phyloP scores from a whole-genome alignment of 140 eudicot species.

The Senecio squalidus region DNA sequence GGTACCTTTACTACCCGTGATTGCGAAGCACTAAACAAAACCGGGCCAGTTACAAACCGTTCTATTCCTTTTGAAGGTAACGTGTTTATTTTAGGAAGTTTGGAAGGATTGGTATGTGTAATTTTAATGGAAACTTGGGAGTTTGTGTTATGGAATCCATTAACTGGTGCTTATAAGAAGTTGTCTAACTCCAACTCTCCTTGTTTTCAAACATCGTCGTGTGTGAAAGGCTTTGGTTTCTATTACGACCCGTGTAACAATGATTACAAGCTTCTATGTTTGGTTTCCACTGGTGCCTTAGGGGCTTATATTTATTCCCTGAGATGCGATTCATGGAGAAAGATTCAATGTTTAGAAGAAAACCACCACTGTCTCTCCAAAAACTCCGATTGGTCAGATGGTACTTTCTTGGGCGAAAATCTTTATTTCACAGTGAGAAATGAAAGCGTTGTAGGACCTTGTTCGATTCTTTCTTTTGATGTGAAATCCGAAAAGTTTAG shows the following conservation, averaged over 20 bases:
- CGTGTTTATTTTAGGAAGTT: not conserved
- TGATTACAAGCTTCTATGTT: conserved; percentile 1
- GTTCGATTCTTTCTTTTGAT: not conserved
- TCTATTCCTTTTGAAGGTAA: not conserved
- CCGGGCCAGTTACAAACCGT: not conserved
- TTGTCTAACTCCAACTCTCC: not conserved
- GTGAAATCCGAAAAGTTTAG: not conserved
- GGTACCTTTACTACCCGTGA: not conserved
- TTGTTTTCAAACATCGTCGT: not conserved
- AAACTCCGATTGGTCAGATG: not conserved
- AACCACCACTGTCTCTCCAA: not conserved
- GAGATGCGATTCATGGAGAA: not conserved
- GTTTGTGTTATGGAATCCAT: conserved; percentile 5
- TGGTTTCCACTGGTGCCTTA: not conserved
- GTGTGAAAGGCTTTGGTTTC: not conserved
- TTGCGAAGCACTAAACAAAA: not conserved
- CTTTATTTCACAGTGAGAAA: not conserved
- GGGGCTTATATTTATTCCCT: conserved; percentile 3
- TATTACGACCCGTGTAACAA: not conserved
- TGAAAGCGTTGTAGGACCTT: too few relatives aligned
- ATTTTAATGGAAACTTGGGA: not conserved
- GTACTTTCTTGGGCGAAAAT: not conserved
- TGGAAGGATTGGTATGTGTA: conserved; percentile 9
- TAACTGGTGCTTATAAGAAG: conserved; percentile 5
- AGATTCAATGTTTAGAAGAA: not conserved